phyloP scores from a whole-genome alignment of 352 stramenopile species.

The Pythium chondricola region DNA sequence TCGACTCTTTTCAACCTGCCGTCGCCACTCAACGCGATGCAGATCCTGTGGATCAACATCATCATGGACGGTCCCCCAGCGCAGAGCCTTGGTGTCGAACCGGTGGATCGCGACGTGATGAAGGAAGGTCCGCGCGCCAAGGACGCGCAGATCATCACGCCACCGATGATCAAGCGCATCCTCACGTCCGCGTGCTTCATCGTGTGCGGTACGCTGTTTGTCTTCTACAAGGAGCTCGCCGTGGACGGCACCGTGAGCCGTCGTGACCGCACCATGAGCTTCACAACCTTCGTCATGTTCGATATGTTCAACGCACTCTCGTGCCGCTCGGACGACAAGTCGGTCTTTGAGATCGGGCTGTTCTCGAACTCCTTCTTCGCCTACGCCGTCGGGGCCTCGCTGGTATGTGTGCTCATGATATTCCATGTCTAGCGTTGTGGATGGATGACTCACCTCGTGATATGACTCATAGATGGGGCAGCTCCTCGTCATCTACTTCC shows the following conservation, averaged over 20 bases:
- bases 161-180: constrained; percentile 58
- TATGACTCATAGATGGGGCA: constrained; percentile 86
- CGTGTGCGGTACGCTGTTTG: constrained; percentile 69
- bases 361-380: constrained; percentile 93
- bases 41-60: constrained; percentile 98
- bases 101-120: constrained; percentile 81
- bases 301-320: constrained; percentile 98
- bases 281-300: constrained; percentile 98
- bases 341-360: constrained; percentile 89
- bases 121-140: constrained; percentile 76
- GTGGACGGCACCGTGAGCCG: constrained; percentile 88
- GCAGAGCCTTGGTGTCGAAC: constrained; percentile 83
- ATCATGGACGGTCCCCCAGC: constrained; percentile 94
- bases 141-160: constrained; percentile 76
- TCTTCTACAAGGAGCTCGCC: constrained; percentile 81
- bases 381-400: constrained; percentile 88
- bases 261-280: constrained; percentile 97
- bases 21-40: constrained; percentile 90
- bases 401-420: constrained; percentile 31
- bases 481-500: constrained; percentile 95
- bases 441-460: no score
- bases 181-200: constrained; percentile 70
- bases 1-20: constrained; percentile 59
- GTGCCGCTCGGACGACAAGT: constrained; percentile 93
- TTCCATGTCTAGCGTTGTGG: no score